These are phyloP conservation scores for Leishmania gerbilli DNA, from an alignment of 208 protist genomes.

Conservation along the genomic window DNA sequence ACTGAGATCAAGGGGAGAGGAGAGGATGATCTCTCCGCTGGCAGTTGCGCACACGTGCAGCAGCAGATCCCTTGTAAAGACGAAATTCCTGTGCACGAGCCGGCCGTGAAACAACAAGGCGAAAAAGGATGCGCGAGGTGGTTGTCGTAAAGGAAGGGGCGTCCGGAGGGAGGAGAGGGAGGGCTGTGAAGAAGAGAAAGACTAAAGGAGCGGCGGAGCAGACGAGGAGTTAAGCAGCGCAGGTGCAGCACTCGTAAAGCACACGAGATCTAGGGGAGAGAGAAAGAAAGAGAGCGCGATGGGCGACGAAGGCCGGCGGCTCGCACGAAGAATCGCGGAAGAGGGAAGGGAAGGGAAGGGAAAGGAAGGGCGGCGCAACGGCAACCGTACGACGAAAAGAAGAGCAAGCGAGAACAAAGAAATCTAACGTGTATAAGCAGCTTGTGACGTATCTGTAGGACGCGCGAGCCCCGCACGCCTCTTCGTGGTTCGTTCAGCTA, in stretches of 20 bases:
- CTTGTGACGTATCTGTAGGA: background rate
- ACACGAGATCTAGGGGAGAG: background rate
- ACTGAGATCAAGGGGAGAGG: background rate
- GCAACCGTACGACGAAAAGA: background rate
- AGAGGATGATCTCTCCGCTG: background rate
- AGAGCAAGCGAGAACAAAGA: background rate
- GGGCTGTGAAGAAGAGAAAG: background rate
- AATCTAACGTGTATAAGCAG: background rate
- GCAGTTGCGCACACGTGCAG: background rate
- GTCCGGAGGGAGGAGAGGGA: background rate
- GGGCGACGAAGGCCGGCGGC: background rate
- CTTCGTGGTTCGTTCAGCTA: background rate
- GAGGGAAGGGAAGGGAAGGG: too few species aligned
- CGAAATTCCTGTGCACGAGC: background rate
- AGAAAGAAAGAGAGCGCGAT: background rate
- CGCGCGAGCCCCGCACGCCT: background rate
- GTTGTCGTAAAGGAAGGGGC: background rate
- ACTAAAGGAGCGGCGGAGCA: background rate
- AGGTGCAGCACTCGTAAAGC: background rate
- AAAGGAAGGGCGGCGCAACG: background rate
- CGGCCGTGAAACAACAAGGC: background rate
- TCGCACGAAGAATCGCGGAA: background rate
- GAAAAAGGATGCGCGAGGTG: background rate
- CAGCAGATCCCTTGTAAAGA: background rate
- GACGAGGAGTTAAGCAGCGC: background rate